Evolutionary conservation across 2,329 filamentous ascomycete species (phyloP).

Genomic region (Lasiodiplodia sp.): DNA sequence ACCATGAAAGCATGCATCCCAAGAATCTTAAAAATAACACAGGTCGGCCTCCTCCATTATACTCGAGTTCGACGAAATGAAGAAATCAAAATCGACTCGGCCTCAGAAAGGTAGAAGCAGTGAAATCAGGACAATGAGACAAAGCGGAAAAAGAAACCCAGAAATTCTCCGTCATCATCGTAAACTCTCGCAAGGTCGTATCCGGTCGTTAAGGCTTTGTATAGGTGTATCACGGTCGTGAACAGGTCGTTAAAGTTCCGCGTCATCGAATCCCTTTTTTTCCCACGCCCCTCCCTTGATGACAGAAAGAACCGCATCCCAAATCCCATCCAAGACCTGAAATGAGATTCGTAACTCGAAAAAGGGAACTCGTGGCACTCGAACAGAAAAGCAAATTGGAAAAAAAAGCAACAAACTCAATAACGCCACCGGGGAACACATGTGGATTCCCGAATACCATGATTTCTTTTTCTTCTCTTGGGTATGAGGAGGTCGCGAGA

Average conservation of each 20-base stretch:
- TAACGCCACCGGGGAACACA: slow-evolving; percentile 19
- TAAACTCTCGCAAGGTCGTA: slow-evolving; percentile 20
- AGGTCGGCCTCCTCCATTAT: slow-evolving; percentile 17
- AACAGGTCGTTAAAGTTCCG: slow-evolving; percentile 25
- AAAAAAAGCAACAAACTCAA: neutral
- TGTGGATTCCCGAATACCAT: slow-evolving; percentile 16
- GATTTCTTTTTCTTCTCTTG: slow-evolving; percentile 15
- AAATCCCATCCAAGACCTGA: slow-evolving; percentile 18
- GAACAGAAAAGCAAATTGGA: slow-evolving; percentile 12
- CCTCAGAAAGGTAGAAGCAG: neutral
- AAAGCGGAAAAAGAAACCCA: neutral
- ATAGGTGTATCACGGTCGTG: slow-evolving; percentile 26
- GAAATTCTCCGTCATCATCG: slow-evolving; percentile 18
- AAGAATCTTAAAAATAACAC: slow-evolving; percentile 11
- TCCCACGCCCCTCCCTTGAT: slow-evolving; percentile 7
- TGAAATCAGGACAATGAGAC: neutral
- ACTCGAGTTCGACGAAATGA: slow-evolving; percentile 24
- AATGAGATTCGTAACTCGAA: slow-evolving; percentile 21
- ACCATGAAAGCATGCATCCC: neutral
- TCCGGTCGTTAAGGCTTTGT: slow-evolving; percentile 26
- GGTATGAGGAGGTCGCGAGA: slow-evolving; percentile 5
- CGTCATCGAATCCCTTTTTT: slow-evolving; percentile 14
- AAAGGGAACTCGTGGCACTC: slow-evolving; percentile 23
- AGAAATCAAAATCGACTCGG: slow-evolving; percentile 4
- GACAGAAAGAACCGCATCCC: slow-evolving; percentile 3